Evolutionary conservation across 495 filamentous ascomycete species (phyloP).

Genomic region (Penicillium goetzii): DNA sequence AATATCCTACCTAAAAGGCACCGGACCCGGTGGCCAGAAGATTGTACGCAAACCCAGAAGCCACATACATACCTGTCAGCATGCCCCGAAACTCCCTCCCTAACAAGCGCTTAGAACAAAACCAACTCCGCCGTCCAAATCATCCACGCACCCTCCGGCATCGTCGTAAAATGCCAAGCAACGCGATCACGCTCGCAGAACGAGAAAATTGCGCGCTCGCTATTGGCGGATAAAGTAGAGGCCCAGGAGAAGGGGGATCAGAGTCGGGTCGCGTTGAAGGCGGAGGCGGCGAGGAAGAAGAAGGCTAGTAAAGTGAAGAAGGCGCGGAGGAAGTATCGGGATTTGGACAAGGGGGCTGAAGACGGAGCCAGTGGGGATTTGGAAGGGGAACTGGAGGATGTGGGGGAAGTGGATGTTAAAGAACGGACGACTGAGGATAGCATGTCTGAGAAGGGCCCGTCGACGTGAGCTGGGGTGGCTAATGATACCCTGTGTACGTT

Average conservation of each 20-base stretch:
- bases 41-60: constrained; percentile 52
- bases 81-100: neutral
- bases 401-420: constrained; percentile 48
- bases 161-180: constrained; percentile 90
- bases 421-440: constrained; percentile 39
- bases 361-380: constrained; percentile 44
- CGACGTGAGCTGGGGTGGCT: neutral
- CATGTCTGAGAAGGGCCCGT: constrained; percentile 6
- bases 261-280: constrained; percentile 61
- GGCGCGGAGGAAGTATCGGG: constrained; percentile 65
- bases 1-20: constrained; percentile 87
- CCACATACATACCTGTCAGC: neutral
- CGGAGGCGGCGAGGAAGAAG: constrained; percentile 57
- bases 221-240: constrained; percentile 81
- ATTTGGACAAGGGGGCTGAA: constrained; percentile 46
- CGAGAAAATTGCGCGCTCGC: constrained; percentile 77
- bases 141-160: constrained; percentile 82
- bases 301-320: constrained; percentile 71
- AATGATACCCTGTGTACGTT: neutral
- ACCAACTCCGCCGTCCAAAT: constrained; percentile 94
- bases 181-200: constrained; percentile 89
- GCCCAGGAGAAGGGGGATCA: constrained; percentile 61
- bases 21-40: constrained; percentile 93
- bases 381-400: too few species aligned
- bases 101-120: constrained; percentile 71